phyloP scores from a whole-genome alignment of 2,329 filamentous ascomycete species.

The Colletotrichum filicis region DNA sequence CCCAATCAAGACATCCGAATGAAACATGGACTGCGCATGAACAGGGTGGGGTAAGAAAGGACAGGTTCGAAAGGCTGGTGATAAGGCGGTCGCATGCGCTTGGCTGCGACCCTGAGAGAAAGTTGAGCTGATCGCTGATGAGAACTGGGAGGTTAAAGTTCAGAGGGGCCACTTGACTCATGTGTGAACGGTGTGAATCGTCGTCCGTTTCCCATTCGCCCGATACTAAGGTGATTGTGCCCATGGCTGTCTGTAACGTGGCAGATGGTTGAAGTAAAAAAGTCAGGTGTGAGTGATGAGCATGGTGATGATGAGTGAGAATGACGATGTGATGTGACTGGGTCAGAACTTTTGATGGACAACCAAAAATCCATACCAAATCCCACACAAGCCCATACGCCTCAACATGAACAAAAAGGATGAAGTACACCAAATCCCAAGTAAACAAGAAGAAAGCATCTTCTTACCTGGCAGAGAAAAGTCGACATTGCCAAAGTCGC shows the following conservation, averaged over 20 bases:
- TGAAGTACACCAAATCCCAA: conserved; percentile 3
- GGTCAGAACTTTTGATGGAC: neutral
- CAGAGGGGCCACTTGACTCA: conserved; percentile 23
- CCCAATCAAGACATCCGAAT: conserved; percentile 44
- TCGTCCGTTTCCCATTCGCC: neutral
- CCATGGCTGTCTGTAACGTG: neutral
- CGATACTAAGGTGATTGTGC: neutral
- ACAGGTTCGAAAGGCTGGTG: conserved; percentile 20
- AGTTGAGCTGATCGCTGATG: conserved; percentile 13
- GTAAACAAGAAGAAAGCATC: conserved; percentile 34
- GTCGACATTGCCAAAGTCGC: conserved; percentile 59
- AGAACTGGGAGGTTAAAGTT: conserved; percentile 16
- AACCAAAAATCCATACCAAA: neutral
- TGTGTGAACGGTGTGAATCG: conserved; percentile 9
- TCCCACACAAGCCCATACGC: neutral
- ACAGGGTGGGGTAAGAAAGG: conserved; percentile 30
- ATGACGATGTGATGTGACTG: neutral
- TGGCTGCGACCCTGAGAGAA: conserved; percentile 22
- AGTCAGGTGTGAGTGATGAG: neutral
- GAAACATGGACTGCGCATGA: conserved; percentile 35
- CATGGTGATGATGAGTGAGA: neutral
- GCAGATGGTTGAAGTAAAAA: neutral
- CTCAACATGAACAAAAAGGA: neutral
- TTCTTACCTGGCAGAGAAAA: conserved; percentile 60
- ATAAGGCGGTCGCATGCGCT: conserved; percentile 29